Evolutionary conservation across 169 alveolate genomes (phyloP).

Genomic region (Cryptosporidium viatorum): DNA sequence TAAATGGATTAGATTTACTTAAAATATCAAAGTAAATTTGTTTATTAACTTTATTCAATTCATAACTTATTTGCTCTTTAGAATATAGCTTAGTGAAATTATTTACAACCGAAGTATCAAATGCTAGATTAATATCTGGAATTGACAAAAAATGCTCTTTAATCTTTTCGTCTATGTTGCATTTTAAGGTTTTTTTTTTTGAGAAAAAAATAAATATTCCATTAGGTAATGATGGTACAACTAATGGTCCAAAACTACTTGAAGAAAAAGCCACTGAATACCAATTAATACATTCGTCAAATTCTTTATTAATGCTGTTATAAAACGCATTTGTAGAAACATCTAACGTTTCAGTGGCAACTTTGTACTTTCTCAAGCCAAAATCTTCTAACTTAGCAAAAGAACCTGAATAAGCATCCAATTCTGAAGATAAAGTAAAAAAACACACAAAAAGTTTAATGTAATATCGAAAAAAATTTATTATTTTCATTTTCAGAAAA

Average conservation of each 20-base stretch:
- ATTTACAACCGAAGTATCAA: constrained; percentile 9
- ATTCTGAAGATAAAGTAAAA: not conserved
- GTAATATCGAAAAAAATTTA: not conserved
- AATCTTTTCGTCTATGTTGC: not conserved
- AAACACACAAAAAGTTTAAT: not conserved
- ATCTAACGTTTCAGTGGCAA: not conserved
- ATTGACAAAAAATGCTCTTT: not conserved
- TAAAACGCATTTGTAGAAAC: not conserved
- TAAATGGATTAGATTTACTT: constrained; percentile 27
- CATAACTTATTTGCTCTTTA: not conserved
- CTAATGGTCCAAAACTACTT: not conserved
- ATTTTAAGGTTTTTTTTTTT: not conserved
- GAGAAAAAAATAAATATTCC: constrained; percentile 27
- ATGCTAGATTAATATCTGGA: not conserved
- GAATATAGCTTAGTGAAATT: constrained; percentile 11
- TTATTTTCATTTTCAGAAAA: constrained; percentile 6
- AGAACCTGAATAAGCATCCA: not conserved
- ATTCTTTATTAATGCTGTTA: not conserved
- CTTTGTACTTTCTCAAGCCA: not conserved
- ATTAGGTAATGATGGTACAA: constrained; percentile 27
- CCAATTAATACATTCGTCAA: constrained; percentile 18
- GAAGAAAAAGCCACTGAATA: constrained; percentile 25
- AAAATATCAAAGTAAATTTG: not conserved
- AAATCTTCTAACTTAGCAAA: not conserved
- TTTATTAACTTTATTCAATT: not conserved